phyloP scores from a whole-genome alignment of 148 eudicot genomes.

The Cornus controversa region DNA sequence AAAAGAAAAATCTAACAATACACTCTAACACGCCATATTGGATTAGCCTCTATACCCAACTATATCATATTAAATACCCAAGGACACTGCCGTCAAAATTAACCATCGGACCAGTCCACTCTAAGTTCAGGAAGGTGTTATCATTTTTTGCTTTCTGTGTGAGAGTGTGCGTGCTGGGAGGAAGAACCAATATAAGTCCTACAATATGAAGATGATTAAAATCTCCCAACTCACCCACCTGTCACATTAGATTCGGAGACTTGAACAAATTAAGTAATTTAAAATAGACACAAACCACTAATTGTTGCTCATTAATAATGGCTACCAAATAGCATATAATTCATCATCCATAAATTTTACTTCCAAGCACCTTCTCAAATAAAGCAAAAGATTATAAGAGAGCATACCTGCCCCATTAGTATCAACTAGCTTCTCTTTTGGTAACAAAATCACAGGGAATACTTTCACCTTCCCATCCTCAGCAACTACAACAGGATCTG shows the following conservation, averaged over 20 bases:
- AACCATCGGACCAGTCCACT: neutral
- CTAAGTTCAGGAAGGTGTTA: neutral
- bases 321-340: neutral
- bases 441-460: conserved; percentile 70
- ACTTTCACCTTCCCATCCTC: conserved; percentile 71
- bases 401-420: conserved; percentile 93
- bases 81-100: neutral
- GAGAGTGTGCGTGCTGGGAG: neutral
- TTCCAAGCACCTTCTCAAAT: neutral
- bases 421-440: conserved; percentile 89
- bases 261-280: neutral
- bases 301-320: neutral
- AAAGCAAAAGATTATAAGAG: neutral
- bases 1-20: neutral
- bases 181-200: neutral
- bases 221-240: neutral
- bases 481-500: conserved; percentile 93
- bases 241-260: neutral
- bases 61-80: neutral
- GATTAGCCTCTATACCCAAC: neutral
- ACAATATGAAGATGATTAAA: neutral
- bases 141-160: neutral
- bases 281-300: neutral
- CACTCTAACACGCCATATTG: neutral
- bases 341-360: neutral